These are phyloP conservation scores for Hypoxylon fragiforme DNA, from an alignment of 495 filamentous ascomycete species.

Conservation along the genomic window DNA sequence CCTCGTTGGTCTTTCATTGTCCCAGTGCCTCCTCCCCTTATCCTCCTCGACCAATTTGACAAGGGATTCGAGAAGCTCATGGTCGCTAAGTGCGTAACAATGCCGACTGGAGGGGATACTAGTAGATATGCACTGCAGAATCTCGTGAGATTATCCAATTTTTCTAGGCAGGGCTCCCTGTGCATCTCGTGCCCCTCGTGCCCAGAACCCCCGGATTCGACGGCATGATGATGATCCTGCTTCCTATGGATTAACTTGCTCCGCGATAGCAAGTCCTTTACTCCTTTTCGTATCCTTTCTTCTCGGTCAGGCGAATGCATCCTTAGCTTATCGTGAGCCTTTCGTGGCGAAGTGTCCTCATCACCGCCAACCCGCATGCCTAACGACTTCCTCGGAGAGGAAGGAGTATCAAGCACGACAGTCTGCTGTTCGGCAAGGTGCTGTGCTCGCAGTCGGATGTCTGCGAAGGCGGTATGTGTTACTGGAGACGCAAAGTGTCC, in stretches of 20 bases:
- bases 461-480: slow-evolving; percentile 58
- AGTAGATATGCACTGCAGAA: slow-evolving; percentile 68
- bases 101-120: slow-evolving; percentile 75
- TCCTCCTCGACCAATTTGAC: slow-evolving; percentile 20
- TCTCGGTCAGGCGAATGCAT: slow-evolving; percentile 32
- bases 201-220: not conserved
- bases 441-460: slow-evolving; percentile 68
- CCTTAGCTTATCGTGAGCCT: slow-evolving; percentile 30
- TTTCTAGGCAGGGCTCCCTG: slow-evolving; percentile 28
- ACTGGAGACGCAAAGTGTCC: slow-evolving; percentile 57
- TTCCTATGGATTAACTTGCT: slow-evolving; percentile 36
- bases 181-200: slow-evolving; percentile 7
- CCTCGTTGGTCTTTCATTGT: not conserved
- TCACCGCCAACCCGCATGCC: slow-evolving; percentile 47
- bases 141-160: slow-evolving; percentile 25
- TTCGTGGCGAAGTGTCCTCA: slow-evolving; percentile 36
- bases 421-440: slow-evolving; percentile 61
- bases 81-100: slow-evolving; percentile 61
- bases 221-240: slow-evolving; percentile 1
- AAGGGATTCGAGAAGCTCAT: slow-evolving; percentile 47
- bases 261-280: slow-evolving; percentile 44
- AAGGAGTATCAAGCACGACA: slow-evolving; percentile 30
- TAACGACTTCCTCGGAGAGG: slow-evolving; percentile 35
- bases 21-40: slow-evolving; percentile 1
- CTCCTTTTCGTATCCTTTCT: slow-evolving; percentile 45